phyloP scores from a whole-genome alignment of 345 rosid genomes.

The Gossypium ekmanianum region DNA sequence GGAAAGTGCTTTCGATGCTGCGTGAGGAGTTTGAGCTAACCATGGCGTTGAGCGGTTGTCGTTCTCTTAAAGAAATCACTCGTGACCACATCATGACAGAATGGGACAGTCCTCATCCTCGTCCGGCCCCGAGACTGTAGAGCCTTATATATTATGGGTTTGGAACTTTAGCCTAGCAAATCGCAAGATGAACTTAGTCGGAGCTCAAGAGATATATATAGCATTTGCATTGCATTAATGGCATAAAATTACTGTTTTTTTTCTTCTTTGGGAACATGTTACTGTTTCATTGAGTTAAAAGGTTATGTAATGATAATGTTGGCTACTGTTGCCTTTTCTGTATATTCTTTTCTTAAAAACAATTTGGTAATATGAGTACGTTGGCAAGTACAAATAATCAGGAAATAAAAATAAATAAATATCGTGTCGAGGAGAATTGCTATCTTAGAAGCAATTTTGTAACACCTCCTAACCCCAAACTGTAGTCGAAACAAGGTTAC shows the following conservation, averaged over 20 bases:
- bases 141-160: background rate
- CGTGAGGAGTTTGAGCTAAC: slow-evolving; percentile 85
- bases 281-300: slow-evolving; percentile 12
- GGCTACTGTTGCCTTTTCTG: slow-evolving; percentile 38
- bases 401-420: too few relatives aligned
- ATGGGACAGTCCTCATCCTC: slow-evolving; percentile 55
- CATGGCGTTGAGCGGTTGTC: slow-evolving; percentile 87
- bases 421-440: accelerated
- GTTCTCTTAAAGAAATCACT: slow-evolving; percentile 77
- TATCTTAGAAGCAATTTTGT: too few relatives aligned
- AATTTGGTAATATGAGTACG: background rate
- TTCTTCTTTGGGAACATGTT: slow-evolving; percentile 13
- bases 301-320: slow-evolving; percentile 22
- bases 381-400: too few relatives aligned
- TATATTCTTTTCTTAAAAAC: background rate
- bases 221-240: background rate
- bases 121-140: slow-evolving; percentile 40
- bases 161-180: background rate
- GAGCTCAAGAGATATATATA: background rate
- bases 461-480: too few relatives aligned
- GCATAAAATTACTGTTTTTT: slow-evolving; percentile 2
- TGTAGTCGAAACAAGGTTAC: too few relatives aligned
- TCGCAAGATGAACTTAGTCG: background rate
- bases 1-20: slow-evolving; percentile 77
- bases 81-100: slow-evolving; percentile 69